Conservation (phyloP, 768 basidiomycete species). For the Boletus reticulatus region DNA sequence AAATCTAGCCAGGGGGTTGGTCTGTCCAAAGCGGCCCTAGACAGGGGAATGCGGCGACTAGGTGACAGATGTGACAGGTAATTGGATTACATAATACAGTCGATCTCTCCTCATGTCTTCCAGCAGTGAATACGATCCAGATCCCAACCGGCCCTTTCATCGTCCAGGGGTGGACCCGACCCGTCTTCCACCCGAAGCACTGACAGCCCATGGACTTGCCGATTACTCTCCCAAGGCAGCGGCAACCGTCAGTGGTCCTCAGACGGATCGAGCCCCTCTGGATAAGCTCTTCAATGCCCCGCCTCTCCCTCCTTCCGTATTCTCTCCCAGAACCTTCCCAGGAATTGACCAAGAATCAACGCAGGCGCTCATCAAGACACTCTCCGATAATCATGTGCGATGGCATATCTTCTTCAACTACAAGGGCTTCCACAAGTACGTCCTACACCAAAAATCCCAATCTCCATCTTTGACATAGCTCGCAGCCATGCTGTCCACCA, state of each 20-base stretch:
- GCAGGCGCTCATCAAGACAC: slow-evolving; percentile 35
- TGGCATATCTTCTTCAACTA: slow-evolving; percentile 56
- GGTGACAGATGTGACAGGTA: too few relatives aligned
- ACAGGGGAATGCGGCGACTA: too few relatives aligned
- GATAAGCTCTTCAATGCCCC: slow-evolving; percentile 24
- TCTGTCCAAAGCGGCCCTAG: too few relatives aligned
- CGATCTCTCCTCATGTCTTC: too few relatives aligned
- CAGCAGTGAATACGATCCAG: slow-evolving; percentile 4
- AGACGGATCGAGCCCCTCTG: slow-evolving; percentile 5
- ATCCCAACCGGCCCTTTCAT: slow-evolving; percentile 12
- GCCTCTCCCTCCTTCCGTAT: slow-evolving; percentile 25
- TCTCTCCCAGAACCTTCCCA: slow-evolving; percentile 35
- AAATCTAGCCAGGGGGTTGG: too few relatives aligned
- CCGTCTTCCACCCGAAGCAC: slow-evolving; percentile 15
- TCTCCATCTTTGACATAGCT: slow-evolving; percentile 16
- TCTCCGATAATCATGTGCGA: slow-evolving; percentile 51
- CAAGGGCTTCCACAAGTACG: slow-evolving; percentile 33
- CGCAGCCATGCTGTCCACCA: slow-evolving; percentile 57
- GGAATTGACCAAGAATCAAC: slow-evolving; percentile 39
- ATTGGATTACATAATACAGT: too few relatives aligned
- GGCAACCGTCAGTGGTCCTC: slow-evolving; percentile 6
- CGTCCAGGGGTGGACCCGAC: slow-evolving; percentile 19
- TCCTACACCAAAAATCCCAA: slow-evolving; percentile 1
- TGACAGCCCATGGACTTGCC: slow-evolving; percentile 20
- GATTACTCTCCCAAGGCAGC: slow-evolving; percentile 21